These are phyloP conservation scores for Lyophyllum shimeji DNA, from an alignment of 768 basidiomycete genomes.

Conservation along the genomic window DNA sequence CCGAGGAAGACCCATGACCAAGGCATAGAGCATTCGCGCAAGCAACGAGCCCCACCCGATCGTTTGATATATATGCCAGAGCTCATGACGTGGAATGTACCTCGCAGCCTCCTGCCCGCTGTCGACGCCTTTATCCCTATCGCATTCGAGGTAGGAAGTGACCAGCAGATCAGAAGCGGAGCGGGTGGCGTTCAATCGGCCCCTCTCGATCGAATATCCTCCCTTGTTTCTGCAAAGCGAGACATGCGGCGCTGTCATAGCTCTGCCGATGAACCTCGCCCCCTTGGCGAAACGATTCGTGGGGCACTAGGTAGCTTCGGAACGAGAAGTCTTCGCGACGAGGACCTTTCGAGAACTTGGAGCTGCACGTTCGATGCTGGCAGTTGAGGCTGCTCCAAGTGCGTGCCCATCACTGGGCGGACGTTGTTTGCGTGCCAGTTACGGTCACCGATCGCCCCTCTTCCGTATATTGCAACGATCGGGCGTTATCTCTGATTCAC, in stretches of 20 bases:
- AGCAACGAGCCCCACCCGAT: neutral
- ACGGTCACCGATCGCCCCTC: constrained; percentile 9
- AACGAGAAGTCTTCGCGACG: neutral
- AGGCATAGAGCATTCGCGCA: neutral
- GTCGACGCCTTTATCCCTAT: neutral
- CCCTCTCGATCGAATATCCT: constrained; percentile 13
- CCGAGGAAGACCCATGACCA: neutral
- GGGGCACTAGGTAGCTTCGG: too few relatives aligned
- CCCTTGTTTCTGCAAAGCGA: constrained; percentile 2
- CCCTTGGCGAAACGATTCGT: neutral
- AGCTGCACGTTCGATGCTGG: neutral
- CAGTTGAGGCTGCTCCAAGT: neutral
- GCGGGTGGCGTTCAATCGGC: neutral
- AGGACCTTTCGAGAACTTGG: neutral
- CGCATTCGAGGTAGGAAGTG: neutral
- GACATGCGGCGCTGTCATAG: constrained; percentile 7
- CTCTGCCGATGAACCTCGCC: neutral
- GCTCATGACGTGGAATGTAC: neutral
- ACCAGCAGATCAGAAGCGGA: constrained; percentile 2
- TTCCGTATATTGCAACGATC: constrained; percentile 6
- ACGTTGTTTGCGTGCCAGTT: neutral
- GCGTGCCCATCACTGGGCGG: neutral
- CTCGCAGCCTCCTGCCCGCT: neutral
- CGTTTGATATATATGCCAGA: neutral
- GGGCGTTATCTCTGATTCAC: constrained; percentile 9